These are phyloP conservation scores for Saitozyma podzolica DNA, from an alignment of 768 basidiomycete species.

Conservation along the genomic window DNA sequence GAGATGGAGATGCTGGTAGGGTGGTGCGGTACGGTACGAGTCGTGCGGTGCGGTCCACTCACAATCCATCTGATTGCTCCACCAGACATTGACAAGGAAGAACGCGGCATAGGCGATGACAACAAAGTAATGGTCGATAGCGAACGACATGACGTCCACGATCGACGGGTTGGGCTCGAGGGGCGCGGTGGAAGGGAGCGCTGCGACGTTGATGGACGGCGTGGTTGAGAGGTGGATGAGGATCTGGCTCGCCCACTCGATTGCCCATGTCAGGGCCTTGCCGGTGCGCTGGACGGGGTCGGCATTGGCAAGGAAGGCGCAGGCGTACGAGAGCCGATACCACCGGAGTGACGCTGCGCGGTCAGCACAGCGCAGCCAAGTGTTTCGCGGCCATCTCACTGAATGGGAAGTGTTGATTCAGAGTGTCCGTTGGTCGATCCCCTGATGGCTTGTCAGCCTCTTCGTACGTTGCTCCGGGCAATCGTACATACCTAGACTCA, in stretches of 20 bases:
- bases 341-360: slow-evolving; percentile 16
- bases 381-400: slow-evolving; percentile 7
- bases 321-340: slow-evolving; percentile 20
- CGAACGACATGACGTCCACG: slow-evolving; percentile 12
- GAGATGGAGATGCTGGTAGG: neutral
- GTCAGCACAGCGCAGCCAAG: neutral
- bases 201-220: slow-evolving; percentile 5
- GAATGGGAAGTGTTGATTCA: slow-evolving; percentile 23
- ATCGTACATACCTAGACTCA: too few relatives aligned
- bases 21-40: neutral
- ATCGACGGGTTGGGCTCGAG: slow-evolving; percentile 16
- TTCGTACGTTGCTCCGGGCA: too few relatives aligned
- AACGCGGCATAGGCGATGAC: slow-evolving; percentile 19
- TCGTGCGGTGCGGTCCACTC: slow-evolving; percentile 1
- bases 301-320: slow-evolving; percentile 10
- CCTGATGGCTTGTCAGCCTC: too few relatives aligned
- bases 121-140: slow-evolving; percentile 24
- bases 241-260: slow-evolving; percentile 23
- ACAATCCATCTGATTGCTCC: slow-evolving; percentile 14
- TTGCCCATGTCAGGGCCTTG: slow-evolving; percentile 7
- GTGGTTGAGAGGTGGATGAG: slow-evolving; percentile 16
- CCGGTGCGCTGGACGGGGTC: slow-evolving; percentile 7
- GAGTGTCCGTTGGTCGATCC: slow-evolving; percentile 5
- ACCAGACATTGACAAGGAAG: slow-evolving; percentile 19
- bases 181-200: neutral